Percentiles rank a stretch among this genome's conserved stretches.
These are phyloP conservation scores for Bonnemaisonia californica DNA, from an alignment of 31 red algal genomes.

Conservation along the genomic window DNA sequence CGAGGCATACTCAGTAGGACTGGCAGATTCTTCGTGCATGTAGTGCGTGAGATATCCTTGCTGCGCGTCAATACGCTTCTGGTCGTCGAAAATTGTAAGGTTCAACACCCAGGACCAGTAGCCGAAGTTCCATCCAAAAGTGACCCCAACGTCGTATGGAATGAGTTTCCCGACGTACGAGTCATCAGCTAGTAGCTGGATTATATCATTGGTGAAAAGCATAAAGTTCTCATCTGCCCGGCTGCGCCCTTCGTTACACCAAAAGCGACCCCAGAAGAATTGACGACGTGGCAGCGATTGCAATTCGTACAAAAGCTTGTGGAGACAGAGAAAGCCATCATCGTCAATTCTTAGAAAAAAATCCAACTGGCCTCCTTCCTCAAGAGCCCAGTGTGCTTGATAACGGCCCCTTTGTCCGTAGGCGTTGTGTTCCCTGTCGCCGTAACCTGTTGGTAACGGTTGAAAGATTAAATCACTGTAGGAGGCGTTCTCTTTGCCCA, in stretches of 20 bases:
- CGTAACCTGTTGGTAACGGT: conserved; percentile 67
- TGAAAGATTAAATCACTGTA: conserved; percentile 60
- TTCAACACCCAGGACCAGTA: conserved; percentile 90
- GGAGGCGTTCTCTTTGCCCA: conserved; percentile 38
- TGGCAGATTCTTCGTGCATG: conserved; percentile 56
- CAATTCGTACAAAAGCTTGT: conserved; percentile 71
- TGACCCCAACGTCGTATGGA: conserved; percentile 84
- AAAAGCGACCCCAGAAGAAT: conserved; percentile 93
- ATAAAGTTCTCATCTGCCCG: conserved; percentile 96
- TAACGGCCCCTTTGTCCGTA: conserved; percentile 64
- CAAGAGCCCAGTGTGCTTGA: conserved; percentile 47
- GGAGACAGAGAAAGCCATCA: conserved; percentile 90
- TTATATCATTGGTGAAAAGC: conserved; percentile 82
- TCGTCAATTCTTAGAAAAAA: conserved; percentile 84
- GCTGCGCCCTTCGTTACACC: conserved; percentile 87
- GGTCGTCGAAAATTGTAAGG: conserved; percentile 91
- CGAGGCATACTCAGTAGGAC: neutral
- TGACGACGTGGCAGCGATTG: conserved; percentile 29
- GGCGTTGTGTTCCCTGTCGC: conserved; percentile 60
- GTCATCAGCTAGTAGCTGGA: conserved; percentile 51
- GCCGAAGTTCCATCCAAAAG: conserved; percentile 95
- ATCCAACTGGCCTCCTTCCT: conserved; percentile 15
- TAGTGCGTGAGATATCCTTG: conserved; percentile 87
- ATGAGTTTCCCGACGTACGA: conserved; percentile 48
- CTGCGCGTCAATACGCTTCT: conserved; percentile 82